Percentiles rank a stretch among this genome's conserved stretches.
Conservation (phyloP, 1,139 yeast genomes). For the Trichomonascaceae sp. region DNA sequence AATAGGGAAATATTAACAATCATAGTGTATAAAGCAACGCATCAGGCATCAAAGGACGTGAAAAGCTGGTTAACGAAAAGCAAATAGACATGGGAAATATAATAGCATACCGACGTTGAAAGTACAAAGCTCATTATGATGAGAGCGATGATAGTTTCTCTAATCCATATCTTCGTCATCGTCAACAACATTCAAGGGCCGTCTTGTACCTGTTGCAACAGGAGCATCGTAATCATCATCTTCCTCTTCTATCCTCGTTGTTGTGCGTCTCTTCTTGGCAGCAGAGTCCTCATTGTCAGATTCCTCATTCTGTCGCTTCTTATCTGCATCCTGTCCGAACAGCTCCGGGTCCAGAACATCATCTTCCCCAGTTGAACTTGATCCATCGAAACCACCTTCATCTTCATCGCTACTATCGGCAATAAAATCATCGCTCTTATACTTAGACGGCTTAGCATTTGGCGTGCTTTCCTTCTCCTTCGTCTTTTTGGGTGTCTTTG, state of each 20-base stretch:
- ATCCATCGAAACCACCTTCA: constrained; percentile 14
- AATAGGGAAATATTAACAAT: neutral
- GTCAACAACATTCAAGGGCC: constrained; percentile 21
- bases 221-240: constrained; percentile 25
- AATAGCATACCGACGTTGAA: too few species aligned
- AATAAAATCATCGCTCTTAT: constrained; percentile 22
- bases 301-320: constrained; percentile 12
- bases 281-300: constrained; percentile 11
- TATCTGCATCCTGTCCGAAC: constrained; percentile 11
- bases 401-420: constrained; percentile 20
- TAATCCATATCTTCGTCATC: constrained; percentile 29
- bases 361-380: constrained; percentile 19
- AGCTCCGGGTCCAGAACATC: constrained; percentile 11
- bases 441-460: constrained; percentile 14
- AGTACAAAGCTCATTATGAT: neutral
- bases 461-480: constrained; percentile 5
- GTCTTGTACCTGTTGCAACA: constrained; percentile 15
- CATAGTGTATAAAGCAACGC: constrained; percentile 48
- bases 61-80: constrained; percentile 49
- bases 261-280: constrained; percentile 23
- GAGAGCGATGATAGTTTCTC: neutral
- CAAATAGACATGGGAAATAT: neutral
- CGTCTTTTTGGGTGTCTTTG: constrained; percentile 1
- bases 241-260: constrained; percentile 23
- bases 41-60: constrained; percentile 57